A percentile compares a stretch with the other conserved stretches of the same genome.
These are phyloP conservation scores for Chrysanthemum lavandulifolium DNA, from an alignment of 129 eudicot genomes.

Conservation along the genomic window DNA sequence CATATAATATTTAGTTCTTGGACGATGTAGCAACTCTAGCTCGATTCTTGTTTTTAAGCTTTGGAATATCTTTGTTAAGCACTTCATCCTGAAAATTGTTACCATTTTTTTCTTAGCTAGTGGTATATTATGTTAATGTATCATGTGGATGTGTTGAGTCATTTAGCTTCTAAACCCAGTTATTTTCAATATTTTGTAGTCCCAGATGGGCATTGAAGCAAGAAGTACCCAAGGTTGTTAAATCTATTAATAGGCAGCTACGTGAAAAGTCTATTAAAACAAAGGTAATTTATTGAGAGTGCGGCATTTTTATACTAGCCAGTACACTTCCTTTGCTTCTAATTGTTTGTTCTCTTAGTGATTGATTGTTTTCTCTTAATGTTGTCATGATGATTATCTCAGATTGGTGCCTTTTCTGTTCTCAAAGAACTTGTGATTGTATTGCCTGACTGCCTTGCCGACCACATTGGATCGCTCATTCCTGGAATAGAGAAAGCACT, in stretches of 20 bases:
- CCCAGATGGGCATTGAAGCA: constrained; percentile 95
- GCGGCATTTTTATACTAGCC: not conserved
- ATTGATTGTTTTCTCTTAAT: constrained; percentile 3
- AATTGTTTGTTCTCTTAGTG: constrained; percentile 3
- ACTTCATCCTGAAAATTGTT: no score
- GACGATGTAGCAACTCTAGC: no score
- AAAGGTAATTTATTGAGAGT: constrained; percentile 55
- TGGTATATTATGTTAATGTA: no score
- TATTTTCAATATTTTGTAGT: constrained; percentile 47
- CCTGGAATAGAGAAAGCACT: constrained; percentile 98
- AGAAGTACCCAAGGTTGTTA: constrained; percentile 92
- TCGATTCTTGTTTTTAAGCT: constrained; percentile 19
- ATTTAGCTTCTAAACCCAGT: constrained; percentile 14
- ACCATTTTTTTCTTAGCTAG: no score
- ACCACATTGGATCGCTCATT: constrained; percentile 92
- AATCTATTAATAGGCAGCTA: constrained; percentile 82
- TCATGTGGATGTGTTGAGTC: not conserved
- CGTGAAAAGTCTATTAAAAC: constrained; percentile 97
- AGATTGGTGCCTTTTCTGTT: constrained; percentile 99
- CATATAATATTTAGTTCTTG: no score
- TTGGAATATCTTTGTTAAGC: constrained; percentile 1
- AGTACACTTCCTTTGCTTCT: constrained; percentile 9
- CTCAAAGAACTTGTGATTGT: constrained; percentile 93
- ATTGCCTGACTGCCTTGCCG: constrained; percentile 98
- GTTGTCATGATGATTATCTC: constrained; percentile 13